Evolutionary conservation across 192 early-diverging fungal species (phyloP).

Genomic region (Linnemannia hyalina): DNA sequence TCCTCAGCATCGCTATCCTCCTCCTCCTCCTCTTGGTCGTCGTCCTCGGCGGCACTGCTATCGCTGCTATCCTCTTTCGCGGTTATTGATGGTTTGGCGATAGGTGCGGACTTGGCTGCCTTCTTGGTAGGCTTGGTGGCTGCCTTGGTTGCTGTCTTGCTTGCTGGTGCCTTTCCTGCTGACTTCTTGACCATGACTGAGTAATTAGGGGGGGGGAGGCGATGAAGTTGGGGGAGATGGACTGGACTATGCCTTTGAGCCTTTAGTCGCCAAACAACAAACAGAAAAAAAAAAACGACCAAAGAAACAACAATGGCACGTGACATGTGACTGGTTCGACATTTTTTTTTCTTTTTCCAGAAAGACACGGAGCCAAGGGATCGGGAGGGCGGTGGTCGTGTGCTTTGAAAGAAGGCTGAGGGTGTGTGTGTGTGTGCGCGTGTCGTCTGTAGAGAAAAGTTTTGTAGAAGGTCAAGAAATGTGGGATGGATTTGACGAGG

Average conservation of each 20-base stretch:
- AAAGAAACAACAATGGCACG: conserved; percentile 6
- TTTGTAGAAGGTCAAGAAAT: too few species aligned
- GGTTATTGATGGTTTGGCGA: neutral
- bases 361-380: neutral
- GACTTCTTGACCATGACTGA: conserved; percentile 4
- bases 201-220: neutral
- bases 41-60: neutral
- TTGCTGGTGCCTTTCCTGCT: conserved; percentile 4
- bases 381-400: neutral
- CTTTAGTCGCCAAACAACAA: conserved; percentile 3
- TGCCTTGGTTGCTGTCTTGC: conserved; percentile 3
- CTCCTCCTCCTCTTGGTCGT: neutral
- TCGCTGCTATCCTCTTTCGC: neutral
- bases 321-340: neutral
- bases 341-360: neutral
- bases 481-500: too few species aligned
- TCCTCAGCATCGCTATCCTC: neutral
- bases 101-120: neutral
- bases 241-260: neutral
- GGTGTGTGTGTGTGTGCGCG: neutral
- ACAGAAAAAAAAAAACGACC: conserved; percentile 1
- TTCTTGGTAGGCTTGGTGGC: neutral
- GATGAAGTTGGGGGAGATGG: neutral
- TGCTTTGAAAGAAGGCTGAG: neutral
- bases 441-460: neutral